These are phyloP conservation scores for Calvatia gigantea DNA, from an alignment of 768 basidiomycete species.

Conservation along the genomic window DNA sequence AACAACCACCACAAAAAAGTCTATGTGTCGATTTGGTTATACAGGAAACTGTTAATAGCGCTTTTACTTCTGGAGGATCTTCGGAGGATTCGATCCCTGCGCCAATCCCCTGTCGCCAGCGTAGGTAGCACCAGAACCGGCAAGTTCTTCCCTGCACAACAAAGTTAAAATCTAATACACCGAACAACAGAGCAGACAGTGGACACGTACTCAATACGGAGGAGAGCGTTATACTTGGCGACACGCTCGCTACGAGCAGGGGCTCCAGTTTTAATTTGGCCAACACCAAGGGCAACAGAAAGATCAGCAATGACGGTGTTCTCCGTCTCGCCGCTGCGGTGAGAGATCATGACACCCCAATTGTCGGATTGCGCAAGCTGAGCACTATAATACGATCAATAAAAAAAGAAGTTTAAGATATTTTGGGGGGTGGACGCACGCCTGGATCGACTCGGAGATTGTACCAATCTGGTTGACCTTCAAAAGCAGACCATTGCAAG, in stretches of 20 bases:
- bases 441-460: constrained; percentile 98
- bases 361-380: constrained; percentile 94
- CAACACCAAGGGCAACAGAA: constrained; percentile 85
- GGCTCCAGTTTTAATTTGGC: constrained; percentile 98
- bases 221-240: constrained; percentile 87
- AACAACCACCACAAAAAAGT: not conserved
- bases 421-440: constrained; percentile 49
- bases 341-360: constrained; percentile 99
- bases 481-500: constrained; percentile 96
- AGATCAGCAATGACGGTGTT: constrained; percentile 96
- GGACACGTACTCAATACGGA: constrained; percentile 83
- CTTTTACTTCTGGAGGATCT: constrained; percentile 61
- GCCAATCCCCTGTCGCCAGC: constrained; percentile 82
- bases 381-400: constrained; percentile 47
- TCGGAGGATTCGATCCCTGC: constrained; percentile 69
- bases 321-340: constrained; percentile 98
- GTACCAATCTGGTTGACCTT: constrained; percentile 99
- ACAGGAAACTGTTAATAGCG: not conserved
- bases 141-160: constrained; percentile 48
- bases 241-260: constrained; percentile 96
- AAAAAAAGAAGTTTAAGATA: too few relatives aligned
- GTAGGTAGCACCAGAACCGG: constrained; percentile 57
- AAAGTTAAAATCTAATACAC: constrained; percentile 8
- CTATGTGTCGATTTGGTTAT: not conserved
- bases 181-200: not conserved